Evolutionary conservation across 177 flowering plant species (phyloP), one percentile per base, ranked within the genome.

Genomic region (Vitis hybrid): DNA sequence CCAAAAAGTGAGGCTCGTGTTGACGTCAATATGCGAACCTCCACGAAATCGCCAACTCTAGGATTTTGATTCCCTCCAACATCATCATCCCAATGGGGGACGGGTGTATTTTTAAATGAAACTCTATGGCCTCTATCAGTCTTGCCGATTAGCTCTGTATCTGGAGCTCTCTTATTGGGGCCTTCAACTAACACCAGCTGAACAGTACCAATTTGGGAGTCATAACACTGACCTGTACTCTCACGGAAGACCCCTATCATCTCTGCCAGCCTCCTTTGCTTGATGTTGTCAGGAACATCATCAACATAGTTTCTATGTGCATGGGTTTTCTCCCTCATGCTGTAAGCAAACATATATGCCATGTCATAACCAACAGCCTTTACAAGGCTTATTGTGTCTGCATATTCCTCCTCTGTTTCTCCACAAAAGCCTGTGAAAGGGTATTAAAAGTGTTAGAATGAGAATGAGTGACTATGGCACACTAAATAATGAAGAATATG

Each of bases 281-380:
- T 95, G 39, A 90, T 84, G 39, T 82, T 82, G 2, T 91, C 91
- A 31, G 94, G 94, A 54, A 95, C 94, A 78, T 93, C 93, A 78
- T 95, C 99, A 1, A 39, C 76, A 61, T 91, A 91, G 74, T 88
- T 91, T 70, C 99, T 84, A 61, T 95, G 88, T 49, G 99, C 99
- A 84, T 95, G 98, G 19, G 99, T 95, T 82, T 88, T 93, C 84
- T 93, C 98, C 73, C 99, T 87, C 98, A 95, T 93, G 85, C 99
- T 95, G 75, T 95, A 95, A 29, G 99, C 99, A 82, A 95, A 95
- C 99, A 93, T 91, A 81, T 87, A 95, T 62, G 99, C 97, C 98
- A 93, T 95, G 65, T 95, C 99, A 77, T 95, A 95, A 58, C 96
- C 91, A 72, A 93, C 96, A 16, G 85, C 76, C 68, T 76, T 88